Conservation (phyloP, 148 eudicot species). For the Chenopodium berlandieri region DNA sequence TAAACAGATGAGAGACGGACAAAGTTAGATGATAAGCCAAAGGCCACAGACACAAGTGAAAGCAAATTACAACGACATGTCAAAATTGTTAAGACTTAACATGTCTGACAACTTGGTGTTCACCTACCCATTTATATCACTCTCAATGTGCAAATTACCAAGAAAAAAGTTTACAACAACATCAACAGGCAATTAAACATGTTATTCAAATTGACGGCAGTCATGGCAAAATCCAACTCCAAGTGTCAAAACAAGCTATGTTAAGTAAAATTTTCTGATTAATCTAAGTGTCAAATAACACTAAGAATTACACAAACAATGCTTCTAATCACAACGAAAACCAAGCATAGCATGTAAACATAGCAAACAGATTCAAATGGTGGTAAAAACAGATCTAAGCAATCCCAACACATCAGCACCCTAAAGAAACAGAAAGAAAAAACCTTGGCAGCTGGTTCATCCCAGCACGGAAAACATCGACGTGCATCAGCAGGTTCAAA, state of each 20-base stretch:
- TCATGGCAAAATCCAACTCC: neutral
- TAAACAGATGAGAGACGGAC: constrained; percentile 20
- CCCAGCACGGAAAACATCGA: constrained; percentile 98
- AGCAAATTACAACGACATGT: neutral
- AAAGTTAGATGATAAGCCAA: neutral
- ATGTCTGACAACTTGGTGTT: neutral
- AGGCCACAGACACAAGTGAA: neutral
- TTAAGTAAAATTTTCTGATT: neutral
- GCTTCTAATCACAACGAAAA: neutral
- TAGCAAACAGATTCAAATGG: neutral
- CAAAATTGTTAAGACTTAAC: neutral
- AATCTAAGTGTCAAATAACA: neutral
- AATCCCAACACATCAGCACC: neutral
- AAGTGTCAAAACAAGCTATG: neutral
- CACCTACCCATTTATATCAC: neutral
- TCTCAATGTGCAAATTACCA: neutral
- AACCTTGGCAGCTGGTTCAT: constrained; percentile 97
- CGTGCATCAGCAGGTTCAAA: constrained; percentile 98
- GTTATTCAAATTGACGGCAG: neutral
- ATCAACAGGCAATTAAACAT: neutral
- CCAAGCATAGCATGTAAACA: neutral
- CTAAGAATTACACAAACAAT: neutral
- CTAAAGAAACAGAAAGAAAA: constrained; percentile 5
- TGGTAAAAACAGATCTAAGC: neutral
- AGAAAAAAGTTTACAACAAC: neutral